Base-by-base conservation (phyloP, 1,139 yeast genomes). In the Debaryomyces coudertii region DNA sequence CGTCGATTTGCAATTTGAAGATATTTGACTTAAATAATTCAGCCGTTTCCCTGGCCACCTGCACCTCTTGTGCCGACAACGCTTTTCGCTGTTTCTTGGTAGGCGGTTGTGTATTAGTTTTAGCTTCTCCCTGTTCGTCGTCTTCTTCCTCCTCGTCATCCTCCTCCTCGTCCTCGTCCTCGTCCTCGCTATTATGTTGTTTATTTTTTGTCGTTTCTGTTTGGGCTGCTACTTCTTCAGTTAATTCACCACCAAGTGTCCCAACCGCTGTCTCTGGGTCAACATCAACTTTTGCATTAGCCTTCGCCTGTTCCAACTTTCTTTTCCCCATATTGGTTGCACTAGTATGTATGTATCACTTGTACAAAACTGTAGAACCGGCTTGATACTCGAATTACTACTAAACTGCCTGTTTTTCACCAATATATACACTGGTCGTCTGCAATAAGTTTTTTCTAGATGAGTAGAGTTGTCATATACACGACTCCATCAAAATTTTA, bases 1-100 rank as follows among this genome's bases (percentile, higher is more conserved):
- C 98, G 65, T 92, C 99, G 46, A 92, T 90, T 68, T 93, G 96
- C 48, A 93, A 71, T 65, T 93, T 93, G 80, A 93, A 92, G 47
- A 93, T 90, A 65, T 92, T 92, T 11, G 97, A 90, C 61, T 90
- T 90, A 80, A 92, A 93, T 42, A 92, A 71, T 62, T 90, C 97
- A 0, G 96, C 95, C 0, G 98, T 88, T 63, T 92, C 97, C 57
- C 96, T 77, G 0, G 97, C 97, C 2, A 87, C 77, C 60, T 92
- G 97, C 40, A 92, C 83, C 48, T 93, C 97, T 57, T 89, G 93
- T 1, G 96, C 89, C 0, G 90, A 76, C 29, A 83, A 65, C 53
- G 71, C 74, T 45, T 67, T 68, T 49, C 60, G 63, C 46, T 69
- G 76, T 48, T 68, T 72, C 52, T 70, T 70, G n/a, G 67, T 63